A percentile compares a stretch with the other conserved stretches of the same genome.
These are phyloP conservation scores for Bolboschoenoplectus hybrid DNA, from an alignment of 202 grass and related monocot species.

Conservation along the genomic window DNA sequence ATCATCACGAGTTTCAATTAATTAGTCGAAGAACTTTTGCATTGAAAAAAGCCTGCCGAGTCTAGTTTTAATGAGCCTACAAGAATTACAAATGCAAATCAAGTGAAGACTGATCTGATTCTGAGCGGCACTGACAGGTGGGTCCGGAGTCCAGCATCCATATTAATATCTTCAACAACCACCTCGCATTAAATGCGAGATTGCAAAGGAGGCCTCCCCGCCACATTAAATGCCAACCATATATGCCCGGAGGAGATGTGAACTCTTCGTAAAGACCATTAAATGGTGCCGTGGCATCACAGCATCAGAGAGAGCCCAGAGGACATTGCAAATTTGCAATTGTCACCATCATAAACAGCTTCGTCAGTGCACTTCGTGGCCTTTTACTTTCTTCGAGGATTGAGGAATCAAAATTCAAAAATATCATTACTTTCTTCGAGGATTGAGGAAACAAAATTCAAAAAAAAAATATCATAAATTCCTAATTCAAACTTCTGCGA, in stretches of 20 bases:
- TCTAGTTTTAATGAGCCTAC: too few relatives aligned
- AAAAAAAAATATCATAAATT: neutral
- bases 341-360: neutral
- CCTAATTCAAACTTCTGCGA: neutral
- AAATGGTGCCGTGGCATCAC: neutral
- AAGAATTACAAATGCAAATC: neutral
- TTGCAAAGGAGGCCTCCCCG: neutral
- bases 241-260: slow-evolving; percentile 11
- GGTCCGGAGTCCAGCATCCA: neutral
- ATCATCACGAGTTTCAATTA: too few relatives aligned
- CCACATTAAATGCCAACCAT: neutral
- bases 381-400: slow-evolving; percentile 4
- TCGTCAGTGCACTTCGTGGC: slow-evolving; percentile 14
- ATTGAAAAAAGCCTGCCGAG: too few relatives aligned
- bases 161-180: neutral
- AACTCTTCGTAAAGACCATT: neutral
- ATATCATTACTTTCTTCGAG: neutral
- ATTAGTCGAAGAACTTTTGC: too few relatives aligned
- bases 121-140: neutral
- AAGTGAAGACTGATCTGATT: neutral
- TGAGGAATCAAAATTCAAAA: neutral
- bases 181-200: neutral
- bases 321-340: neutral
- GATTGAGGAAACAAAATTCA: neutral
- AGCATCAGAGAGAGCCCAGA: neutral